Percentiles rank a stretch among this genome's conserved stretches.
Conservation (phyloP, 208 protist genomes). For the Acanthamoeba lenticulata region DNA sequence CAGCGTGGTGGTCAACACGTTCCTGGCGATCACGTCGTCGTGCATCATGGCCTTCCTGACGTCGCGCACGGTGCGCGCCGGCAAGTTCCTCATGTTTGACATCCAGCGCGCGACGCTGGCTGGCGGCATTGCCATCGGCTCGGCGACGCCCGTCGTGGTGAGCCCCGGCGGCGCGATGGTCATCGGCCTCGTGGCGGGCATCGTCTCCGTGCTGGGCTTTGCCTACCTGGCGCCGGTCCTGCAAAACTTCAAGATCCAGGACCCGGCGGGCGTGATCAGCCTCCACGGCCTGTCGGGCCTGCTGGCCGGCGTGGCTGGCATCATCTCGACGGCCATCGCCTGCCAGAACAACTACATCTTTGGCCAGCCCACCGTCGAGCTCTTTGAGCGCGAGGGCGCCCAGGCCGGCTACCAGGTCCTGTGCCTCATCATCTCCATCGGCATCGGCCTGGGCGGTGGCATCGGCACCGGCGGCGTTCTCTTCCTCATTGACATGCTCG, state of each 20-base stretch:
- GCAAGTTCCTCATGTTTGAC: slow-evolving; percentile 64
- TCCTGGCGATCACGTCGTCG: slow-evolving; percentile 24
- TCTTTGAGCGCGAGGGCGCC: background rate
- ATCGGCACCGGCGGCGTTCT: background rate
- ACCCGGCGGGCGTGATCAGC: slow-evolving; percentile 29
- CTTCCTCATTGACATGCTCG: slow-evolving; percentile 13
- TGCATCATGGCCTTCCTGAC: slow-evolving; percentile 49
- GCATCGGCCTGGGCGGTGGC: slow-evolving; percentile 40
- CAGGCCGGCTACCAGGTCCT: slow-evolving; percentile 40
- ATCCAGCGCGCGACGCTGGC: slow-evolving; percentile 52
- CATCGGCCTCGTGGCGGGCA: slow-evolving; percentile 19
- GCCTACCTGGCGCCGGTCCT: background rate
- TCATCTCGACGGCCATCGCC: slow-evolving; percentile 60
- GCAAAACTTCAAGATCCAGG: slow-evolving; percentile 1
- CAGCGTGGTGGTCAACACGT: slow-evolving; percentile 49
- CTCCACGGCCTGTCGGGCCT: slow-evolving; percentile 57
- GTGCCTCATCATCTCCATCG: slow-evolving; percentile 40
- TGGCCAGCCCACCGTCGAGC: background rate
- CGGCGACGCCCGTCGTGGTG: slow-evolving; percentile 47
- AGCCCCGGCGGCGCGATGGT: slow-evolving; percentile 53
- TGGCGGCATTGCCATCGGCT: slow-evolving; percentile 49
- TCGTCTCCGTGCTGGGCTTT: slow-evolving; percentile 17
- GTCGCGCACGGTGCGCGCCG: slow-evolving; percentile 18
- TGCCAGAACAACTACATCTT: slow-evolving; percentile 38
- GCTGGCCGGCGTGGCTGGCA: slow-evolving; percentile 16